These are phyloP conservation scores for Kluyveromyces dobzhanskii DNA, from an alignment of 805 yeast species.

Conservation along the genomic window DNA sequence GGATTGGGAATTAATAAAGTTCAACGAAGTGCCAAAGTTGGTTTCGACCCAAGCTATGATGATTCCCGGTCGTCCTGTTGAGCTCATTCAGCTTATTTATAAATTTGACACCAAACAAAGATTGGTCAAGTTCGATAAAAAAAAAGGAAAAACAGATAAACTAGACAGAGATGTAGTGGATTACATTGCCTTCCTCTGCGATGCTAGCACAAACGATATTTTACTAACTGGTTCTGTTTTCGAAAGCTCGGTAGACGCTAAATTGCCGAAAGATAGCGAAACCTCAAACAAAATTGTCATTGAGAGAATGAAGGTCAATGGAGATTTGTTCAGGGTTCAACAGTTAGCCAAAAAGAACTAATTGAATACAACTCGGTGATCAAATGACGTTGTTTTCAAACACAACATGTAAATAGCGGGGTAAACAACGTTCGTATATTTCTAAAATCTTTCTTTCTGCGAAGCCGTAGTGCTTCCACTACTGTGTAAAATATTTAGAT, in stretches of 20 bases:
- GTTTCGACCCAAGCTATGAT: slow-evolving; percentile 63
- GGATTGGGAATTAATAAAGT: slow-evolving; percentile 70
- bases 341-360: slow-evolving; percentile 5
- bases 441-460: too few species aligned
- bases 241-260: slow-evolving; percentile 42
- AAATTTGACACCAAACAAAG: slow-evolving; percentile 56
- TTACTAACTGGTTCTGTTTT: slow-evolving; percentile 60
- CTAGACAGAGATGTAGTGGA: slow-evolving; percentile 50
- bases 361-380: not conserved
- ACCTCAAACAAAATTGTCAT: slow-evolving; percentile 21
- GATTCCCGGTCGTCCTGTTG: slow-evolving; percentile 45
- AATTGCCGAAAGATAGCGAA: slow-evolving; percentile 23
- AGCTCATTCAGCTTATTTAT: slow-evolving; percentile 52
- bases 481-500: too few species aligned
- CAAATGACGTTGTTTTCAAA: too few species aligned
- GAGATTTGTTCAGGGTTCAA: slow-evolving; percentile 26
- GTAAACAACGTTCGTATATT: too few species aligned
- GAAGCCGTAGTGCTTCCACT: too few species aligned
- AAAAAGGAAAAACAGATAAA: slow-evolving; percentile 37
- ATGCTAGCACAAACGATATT: slow-evolving; percentile 49
- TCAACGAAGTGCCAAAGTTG: slow-evolving; percentile 64
- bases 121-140: slow-evolving; percentile 40
- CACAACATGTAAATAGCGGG: too few species aligned
- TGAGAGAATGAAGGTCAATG: slow-evolving; percentile 24
- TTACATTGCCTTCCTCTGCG: slow-evolving; percentile 52